A percentile compares a stretch with the other conserved stretches of the same genome.
Evolutionary conservation across 1,284 basidiomycete species (phyloP).

Genomic region (Ceratorhiza oryzae-sativae): DNA sequence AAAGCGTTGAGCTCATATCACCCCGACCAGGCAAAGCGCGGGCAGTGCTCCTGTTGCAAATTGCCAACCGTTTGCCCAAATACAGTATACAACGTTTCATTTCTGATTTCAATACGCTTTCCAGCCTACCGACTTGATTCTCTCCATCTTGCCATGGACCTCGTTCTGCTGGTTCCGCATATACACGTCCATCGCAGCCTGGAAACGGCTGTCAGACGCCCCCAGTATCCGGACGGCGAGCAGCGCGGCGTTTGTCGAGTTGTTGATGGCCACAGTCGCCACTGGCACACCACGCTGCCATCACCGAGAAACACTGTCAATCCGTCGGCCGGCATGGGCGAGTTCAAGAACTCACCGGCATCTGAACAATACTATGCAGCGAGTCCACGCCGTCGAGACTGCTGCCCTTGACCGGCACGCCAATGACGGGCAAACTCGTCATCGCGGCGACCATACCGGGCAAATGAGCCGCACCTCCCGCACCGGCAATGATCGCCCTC

Average conservation of each 20-base stretch:
- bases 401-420: slow-evolving; percentile 96
- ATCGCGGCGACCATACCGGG: slow-evolving; percentile 98
- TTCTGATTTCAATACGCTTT: slow-evolving; percentile 63
- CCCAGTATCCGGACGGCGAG: slow-evolving; percentile 90
- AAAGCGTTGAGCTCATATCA: slow-evolving; percentile 7
- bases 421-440: slow-evolving; percentile 92
- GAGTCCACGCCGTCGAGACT: slow-evolving; percentile 95
- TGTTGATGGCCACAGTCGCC: slow-evolving; percentile 97
- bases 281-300: slow-evolving; percentile 92
- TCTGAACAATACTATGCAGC: slow-evolving; percentile 96
- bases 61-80: slow-evolving; percentile 23
- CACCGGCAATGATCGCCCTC: slow-evolving; percentile 88
- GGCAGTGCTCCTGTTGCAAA: slow-evolving; percentile 27
- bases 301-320: slow-evolving; percentile 35
- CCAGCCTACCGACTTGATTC: slow-evolving; percentile 83
- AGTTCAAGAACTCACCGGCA: slow-evolving; percentile 75
- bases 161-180: slow-evolving; percentile 79
- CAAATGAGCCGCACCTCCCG: slow-evolving; percentile 95
- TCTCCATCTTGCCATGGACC: slow-evolving; percentile 84
- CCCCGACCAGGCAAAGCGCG: slow-evolving; percentile 13
- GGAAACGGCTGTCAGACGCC: slow-evolving; percentile 71
- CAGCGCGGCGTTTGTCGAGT: slow-evolving; percentile 91
- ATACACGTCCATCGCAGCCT: slow-evolving; percentile 78
- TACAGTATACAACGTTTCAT: slow-evolving; percentile 10
- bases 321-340: background rate